Evolutionary conservation across 345 rosid genomes (phyloP), one percentile per base, ranked within the genome.

Genomic region (Laguncularia racemosa): DNA sequence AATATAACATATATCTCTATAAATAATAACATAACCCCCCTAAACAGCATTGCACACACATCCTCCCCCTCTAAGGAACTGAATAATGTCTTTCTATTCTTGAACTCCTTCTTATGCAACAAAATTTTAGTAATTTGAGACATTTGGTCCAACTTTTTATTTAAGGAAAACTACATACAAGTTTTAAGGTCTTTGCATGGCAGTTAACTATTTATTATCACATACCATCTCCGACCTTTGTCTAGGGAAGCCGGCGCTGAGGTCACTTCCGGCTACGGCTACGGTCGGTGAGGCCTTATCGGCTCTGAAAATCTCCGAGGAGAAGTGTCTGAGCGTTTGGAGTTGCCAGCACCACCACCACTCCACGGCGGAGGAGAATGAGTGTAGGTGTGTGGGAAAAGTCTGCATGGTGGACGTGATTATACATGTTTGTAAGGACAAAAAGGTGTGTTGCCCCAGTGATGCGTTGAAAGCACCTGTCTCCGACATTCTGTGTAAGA

Each of bases 241-340:
- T 65, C 81, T 93, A 20, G 99, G 97, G 62, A 93, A 93, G 76
- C 99, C 96, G 15, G 81, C 96, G 1, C 69, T 93, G 72, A 77
- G 73, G 66, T 75, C 83, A 45, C 85, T 93, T 33, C 63, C 90
- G 19, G 57, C 59, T 61, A 55, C 84, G 38, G 70, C 89, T 46
- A 63, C 95, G 57, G 58, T 86, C 49, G 71, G 85, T 2, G 83
- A 82, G 23, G 83, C 77, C 8, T 64, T 92, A 26, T 63, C 73
- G 16, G 81, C 76, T n/a, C 82, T 89, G 55, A 84, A 76, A 53
- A 70, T 49, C 73, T 80, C 85, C 1, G 91, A 73, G 0, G 95
- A 86, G 14, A 64, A 60, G 60, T 81, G 66, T 62, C 68, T 89
- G 52, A 82, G 84, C 67, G 73, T 93, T 9, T 93, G 99, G 99